Percentiles rank a stretch among this genome's conserved stretches.
These are phyloP conservation scores for Cyberlindnera samutprakarnensis DNA, from an alignment of 805 yeast genomes.

Conservation along the genomic window DNA sequence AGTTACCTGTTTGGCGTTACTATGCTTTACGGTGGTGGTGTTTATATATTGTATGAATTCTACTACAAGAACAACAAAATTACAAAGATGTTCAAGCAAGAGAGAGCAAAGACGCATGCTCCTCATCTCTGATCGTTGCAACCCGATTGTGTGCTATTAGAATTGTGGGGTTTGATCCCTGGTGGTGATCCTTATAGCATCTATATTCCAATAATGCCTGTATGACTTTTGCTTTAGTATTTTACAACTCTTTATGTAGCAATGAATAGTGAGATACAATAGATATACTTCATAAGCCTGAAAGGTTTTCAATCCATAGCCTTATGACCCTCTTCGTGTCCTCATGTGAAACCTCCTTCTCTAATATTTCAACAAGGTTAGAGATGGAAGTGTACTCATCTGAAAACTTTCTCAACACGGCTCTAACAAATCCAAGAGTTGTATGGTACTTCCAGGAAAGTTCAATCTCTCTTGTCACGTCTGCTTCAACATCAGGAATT, in stretches of 20 bases:
- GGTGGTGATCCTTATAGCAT: too few species aligned
- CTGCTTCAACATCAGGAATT: conserved; percentile 20
- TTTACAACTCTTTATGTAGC: too few species aligned
- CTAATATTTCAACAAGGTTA: conserved; percentile 28
- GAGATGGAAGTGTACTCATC: conserved; percentile 30
- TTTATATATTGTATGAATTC: conserved; percentile 13
- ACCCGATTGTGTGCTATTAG: too few species aligned
- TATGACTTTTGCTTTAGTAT: too few species aligned
- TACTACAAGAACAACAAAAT: conserved; percentile 22
- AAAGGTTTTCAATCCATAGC: conserved; percentile 28
- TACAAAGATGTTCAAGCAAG: conserved; percentile 16
- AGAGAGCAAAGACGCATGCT: conserved; percentile 10
- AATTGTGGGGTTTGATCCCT: too few species aligned
- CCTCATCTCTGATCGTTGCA: too few species aligned
- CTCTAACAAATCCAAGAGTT: conserved; percentile 29
- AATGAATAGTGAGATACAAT: too few species aligned
- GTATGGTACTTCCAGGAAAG: conserved; percentile 35
- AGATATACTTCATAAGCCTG: conserved; percentile 9
- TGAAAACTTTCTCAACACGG: conserved; percentile 36
- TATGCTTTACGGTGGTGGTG: conserved; percentile 12
- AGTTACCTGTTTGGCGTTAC: conserved; percentile 17
- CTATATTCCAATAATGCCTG: too few species aligned
- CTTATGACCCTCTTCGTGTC: conserved; percentile 22
- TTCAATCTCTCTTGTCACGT: conserved; percentile 27
- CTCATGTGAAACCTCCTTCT: conserved; percentile 25